phyloP scores from a whole-genome alignment of 1,284 basidiomycete genomes.

The Inonotus hispidus region DNA sequence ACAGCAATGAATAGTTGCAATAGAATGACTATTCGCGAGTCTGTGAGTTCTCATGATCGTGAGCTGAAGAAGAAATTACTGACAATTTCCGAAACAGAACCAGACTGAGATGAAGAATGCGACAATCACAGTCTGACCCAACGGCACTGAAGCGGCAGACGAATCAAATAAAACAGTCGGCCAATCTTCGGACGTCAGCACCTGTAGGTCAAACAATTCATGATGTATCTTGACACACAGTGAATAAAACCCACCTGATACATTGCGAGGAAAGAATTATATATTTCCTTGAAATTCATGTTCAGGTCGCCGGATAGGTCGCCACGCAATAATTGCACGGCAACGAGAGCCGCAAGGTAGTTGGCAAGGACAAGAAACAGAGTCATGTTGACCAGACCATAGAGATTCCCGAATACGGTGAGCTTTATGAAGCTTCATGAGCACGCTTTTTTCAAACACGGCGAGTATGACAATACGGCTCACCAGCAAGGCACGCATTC shows the following conservation, averaged over 20 bases:
- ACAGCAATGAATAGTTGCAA: conserved; percentile 98
- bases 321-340: conserved; percentile 74
- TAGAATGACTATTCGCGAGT: conserved; percentile 67
- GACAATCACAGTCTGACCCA: conserved; percentile 71
- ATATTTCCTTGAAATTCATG: conserved; percentile 87
- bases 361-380: conserved; percentile 90
- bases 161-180: conserved; percentile 75
- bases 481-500: conserved; percentile 78
- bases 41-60: conserved; percentile 13
- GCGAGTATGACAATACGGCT: conserved; percentile 24
- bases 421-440: conserved; percentile 41
- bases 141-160: conserved; percentile 55
- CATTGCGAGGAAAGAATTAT: conserved; percentile 84
- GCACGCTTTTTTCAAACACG: conserved; percentile 3
- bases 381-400: conserved; percentile 90
- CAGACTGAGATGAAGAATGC: conserved; percentile 79
- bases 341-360: conserved; percentile 80
- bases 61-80: conserved; percentile 28
- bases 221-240: not conserved
- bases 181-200: conserved; percentile 97
- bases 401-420: conserved; percentile 89
- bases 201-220: conserved; percentile 36
- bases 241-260: conserved; percentile 48
- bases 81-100: conserved; percentile 93
- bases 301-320: conserved; percentile 54